Evolutionary conservation across 1,139 yeast species (phyloP).

Genomic region (Sugiyamaella neomexicana): DNA sequence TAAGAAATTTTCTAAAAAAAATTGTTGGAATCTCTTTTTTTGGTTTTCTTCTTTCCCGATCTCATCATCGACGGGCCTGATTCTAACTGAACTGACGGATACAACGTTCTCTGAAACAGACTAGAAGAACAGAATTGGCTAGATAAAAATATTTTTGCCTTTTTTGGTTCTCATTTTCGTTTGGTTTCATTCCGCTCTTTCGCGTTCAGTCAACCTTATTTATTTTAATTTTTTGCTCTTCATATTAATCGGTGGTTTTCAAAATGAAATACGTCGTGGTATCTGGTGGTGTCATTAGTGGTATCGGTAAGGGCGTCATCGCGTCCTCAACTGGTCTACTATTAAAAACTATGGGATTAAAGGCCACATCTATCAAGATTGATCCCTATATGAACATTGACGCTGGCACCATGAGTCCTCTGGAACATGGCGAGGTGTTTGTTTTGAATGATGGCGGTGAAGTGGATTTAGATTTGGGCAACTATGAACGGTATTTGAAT

Average conservation of each 20-base stretch:
- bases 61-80: slow-evolving; percentile 14
- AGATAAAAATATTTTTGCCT: not conserved
- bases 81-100: slow-evolving; percentile 3
- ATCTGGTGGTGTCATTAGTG: slow-evolving; percentile 98
- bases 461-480: slow-evolving; percentile 96
- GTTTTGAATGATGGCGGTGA: slow-evolving; percentile 99
- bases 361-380: slow-evolving; percentile 95
- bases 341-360: slow-evolving; percentile 87
- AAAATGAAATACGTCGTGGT: slow-evolving; percentile 97
- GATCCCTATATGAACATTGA: slow-evolving; percentile 99
- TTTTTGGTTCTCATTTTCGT: not conserved
- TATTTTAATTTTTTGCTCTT: not conserved
- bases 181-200: slow-evolving; percentile 1
- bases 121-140: not conserved
- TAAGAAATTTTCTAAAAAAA: slow-evolving; percentile 1
- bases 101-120: not conserved
- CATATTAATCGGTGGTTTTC: not conserved
- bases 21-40: slow-evolving; percentile 3
- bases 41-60: slow-evolving; percentile 17
- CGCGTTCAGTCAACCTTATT: not conserved
- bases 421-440: slow-evolving; percentile 98
- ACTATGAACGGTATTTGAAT: slow-evolving; percentile 93
- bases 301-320: slow-evolving; percentile 97
- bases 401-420: slow-evolving; percentile 99
- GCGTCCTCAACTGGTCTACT: slow-evolving; percentile 96